These are phyloP conservation scores for Trichoderma atroviride DNA, from an alignment of 2,329 filamentous ascomycete species.

Conservation along the genomic window DNA sequence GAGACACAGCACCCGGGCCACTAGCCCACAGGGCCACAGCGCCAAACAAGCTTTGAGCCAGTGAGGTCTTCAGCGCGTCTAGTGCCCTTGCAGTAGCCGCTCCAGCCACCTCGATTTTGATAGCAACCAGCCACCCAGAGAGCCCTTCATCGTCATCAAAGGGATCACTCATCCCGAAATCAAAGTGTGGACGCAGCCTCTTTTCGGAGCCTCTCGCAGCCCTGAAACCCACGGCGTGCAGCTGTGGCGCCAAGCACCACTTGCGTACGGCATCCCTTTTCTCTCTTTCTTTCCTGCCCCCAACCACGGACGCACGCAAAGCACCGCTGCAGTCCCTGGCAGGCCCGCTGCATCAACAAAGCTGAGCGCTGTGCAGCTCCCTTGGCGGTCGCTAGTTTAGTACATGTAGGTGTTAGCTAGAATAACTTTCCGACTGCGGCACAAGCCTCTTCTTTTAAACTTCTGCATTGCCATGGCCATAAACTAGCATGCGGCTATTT, in stretches of 20 bases:
- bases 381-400: constrained; percentile 5
- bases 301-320: constrained; percentile 34
- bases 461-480: constrained; percentile 1
- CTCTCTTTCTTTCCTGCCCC: background rate
- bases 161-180: background rate
- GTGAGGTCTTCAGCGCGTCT: constrained; percentile 5
- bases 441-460: constrained; percentile 2
- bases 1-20: constrained; percentile 20
- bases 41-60: constrained; percentile 8
- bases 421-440: constrained; percentile 20
- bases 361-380: constrained; percentile 20
- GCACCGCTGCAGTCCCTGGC: constrained; percentile 28
- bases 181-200: constrained; percentile 12
- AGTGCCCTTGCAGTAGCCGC: constrained; percentile 27
- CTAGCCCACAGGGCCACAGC: constrained; percentile 14
- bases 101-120: constrained; percentile 41
- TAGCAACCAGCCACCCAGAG: constrained; percentile 26
- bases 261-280: background rate
- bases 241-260: background rate
- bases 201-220: background rate
- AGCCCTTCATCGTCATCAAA: constrained; percentile 3
- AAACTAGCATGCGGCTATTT: background rate
- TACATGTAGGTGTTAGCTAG: background rate
- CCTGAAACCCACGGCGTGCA: constrained; percentile 2
- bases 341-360: background rate